Base-by-base conservation (phyloP, 2,329 filamentous ascomycete genomes). In the Penicillium sp. region DNA sequence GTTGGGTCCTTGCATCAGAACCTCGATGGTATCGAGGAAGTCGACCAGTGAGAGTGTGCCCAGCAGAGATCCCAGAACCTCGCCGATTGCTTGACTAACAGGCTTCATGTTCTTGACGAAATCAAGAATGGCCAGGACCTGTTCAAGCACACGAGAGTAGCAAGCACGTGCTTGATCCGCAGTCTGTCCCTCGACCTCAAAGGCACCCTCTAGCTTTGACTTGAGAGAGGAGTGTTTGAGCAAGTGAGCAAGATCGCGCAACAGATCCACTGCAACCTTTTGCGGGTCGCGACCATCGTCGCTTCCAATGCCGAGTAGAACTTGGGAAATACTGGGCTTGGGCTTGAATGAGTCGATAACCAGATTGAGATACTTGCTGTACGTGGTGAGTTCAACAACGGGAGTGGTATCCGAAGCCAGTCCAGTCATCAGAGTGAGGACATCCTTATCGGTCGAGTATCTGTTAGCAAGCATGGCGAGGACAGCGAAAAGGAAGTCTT, bases 401-500 rank as follows among this genome's bases (percentile, higher is more conserved):
- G 90, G 86, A 44, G 83, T 81, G 68, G 95, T 94, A 31, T 85
- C 80, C 55, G 85, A 86, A 40, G 91, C 82, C 23, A 99, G 77
- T 37, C 91, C 87, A 2, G 84, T 83, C 54, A 90, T 82, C 71
- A 97, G 92, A n/a, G 83, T 83, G 34, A 87, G 77, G 33, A 94
- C 85, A 61, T 83, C 85, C 66, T 89, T 86, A 54, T 88, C 88
- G n/a, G 86, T 81, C 3, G 89, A 87, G 70, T 96, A 95, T 67
- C 89, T 89, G 69, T 97, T 91, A n/a, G 91, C 86, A 56, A 99
- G 83, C 84, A 97, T 92, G 53, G 90, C 89, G 45, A 96, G 76
- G 13, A 99, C 83, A 5, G 91, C 92, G 65, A 91, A 96, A 21
- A 97, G 79, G 66, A 95, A 96, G 58, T 97, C 92, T 48, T 89